Base-by-base conservation (phyloP, 257 asterid genomes). In the Knoxia roxburghii region DNA sequence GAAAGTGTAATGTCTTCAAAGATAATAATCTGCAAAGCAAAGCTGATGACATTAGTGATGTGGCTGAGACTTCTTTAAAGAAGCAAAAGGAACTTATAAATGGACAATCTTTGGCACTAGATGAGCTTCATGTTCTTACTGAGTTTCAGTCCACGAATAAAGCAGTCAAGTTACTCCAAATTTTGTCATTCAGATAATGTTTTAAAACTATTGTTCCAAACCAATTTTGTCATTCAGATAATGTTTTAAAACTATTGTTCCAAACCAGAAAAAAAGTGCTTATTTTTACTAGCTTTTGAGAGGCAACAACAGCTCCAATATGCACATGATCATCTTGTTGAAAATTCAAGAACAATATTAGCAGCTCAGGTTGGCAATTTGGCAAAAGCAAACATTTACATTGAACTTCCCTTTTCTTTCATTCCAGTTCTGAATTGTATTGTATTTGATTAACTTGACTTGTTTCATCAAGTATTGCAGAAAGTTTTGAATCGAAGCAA, bases 401-500 rank as follows among this genome's bases (percentile, higher is more conserved):
- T 13, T 6, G 1, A 21, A 26, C 5, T 1, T 14, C 11, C 30
- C 65, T 14, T 24, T 35, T 29, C 33, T 45, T 20, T 27, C n/a
- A n/a, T 24, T 7, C 33, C 1, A 14, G 12, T 8, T 59, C 32
- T 30, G 14, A 14, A 26, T 37, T 37, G 64, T 24, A 21, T 41
- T 61, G 61, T 50, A 10, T 51, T 62, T n/a, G 24, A 15, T 60
- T 30, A 33, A 32, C 11, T 53, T 43, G 35, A 7, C 15, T 20
- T 55, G 50, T 32, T 64, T 2, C 24, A 1, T 7, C 21, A 24
- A 2, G 23, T 2, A 50, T 51, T 13, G 7, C 83, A 89, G 96
- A 95, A 92, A 86, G 87, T 79, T 89, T 92, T 68, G 98, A 89
- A 68, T 77, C 87, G 7, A 92, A 87, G 75, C 97, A 92, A 80